These are phyloP conservation scores for Chlamydomonas sphaeroides DNA, from an alignment of 139 green algal species.

Conservation along the genomic window DNA sequence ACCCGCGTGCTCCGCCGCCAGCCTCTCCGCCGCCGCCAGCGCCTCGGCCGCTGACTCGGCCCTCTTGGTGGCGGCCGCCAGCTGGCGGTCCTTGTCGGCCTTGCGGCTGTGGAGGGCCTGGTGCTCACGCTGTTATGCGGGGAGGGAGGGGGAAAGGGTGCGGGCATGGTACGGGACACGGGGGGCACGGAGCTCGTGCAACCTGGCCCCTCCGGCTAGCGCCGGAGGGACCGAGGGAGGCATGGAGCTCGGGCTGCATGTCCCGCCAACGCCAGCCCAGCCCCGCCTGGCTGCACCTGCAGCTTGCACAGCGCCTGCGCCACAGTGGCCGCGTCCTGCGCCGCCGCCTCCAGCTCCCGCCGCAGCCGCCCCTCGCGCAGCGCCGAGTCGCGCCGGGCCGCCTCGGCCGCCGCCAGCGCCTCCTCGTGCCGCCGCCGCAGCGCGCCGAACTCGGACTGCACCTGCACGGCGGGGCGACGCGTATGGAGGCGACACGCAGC, in stretches of 20 bases:
- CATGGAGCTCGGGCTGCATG: too few species aligned
- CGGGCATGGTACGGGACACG: too few species aligned
- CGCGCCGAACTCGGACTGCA: conserved; percentile 22
- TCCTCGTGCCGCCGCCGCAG: conserved; percentile 32
- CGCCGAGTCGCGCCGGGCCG: background rate
- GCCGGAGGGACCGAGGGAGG: too few species aligned
- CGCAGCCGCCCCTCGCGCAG: conserved; percentile 19
- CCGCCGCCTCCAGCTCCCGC: conserved; percentile 14
- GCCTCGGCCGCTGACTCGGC: conserved; percentile 9
- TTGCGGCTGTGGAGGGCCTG: conserved; percentile 8
- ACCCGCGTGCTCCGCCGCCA: conserved; percentile 20
- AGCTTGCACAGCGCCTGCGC: conserved; percentile 11
- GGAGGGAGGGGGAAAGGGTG: background rate
- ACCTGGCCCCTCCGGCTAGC: too few species aligned
- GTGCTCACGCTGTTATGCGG: conserved; percentile 36
- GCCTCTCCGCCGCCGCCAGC: background rate
- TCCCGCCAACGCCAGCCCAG: too few species aligned
- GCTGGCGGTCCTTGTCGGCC: conserved; percentile 20
- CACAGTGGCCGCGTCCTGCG: background rate
- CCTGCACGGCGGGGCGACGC: too few species aligned
- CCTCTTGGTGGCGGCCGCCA: background rate
- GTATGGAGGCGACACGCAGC: too few species aligned
- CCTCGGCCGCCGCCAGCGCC: background rate
- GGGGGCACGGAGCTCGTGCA: too few species aligned
- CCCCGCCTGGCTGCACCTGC: too few species aligned